Evolutionary conservation across 1,284 basidiomycete species (phyloP).

Genomic region (Leccinum fallax): DNA sequence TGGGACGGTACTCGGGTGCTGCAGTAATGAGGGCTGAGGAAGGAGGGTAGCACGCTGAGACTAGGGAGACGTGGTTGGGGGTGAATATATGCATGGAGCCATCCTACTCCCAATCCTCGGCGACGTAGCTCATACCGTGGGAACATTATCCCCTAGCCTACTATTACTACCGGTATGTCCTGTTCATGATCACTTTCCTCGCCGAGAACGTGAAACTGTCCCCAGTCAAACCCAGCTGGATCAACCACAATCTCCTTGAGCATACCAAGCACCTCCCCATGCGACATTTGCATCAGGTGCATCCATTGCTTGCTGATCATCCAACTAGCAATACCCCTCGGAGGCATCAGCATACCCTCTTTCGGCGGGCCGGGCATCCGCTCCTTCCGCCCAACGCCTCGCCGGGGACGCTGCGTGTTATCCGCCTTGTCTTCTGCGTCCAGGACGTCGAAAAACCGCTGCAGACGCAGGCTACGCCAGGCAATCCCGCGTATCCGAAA

Average conservation of each 20-base stretch:
- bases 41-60: constrained; percentile 90
- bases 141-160: constrained; percentile 10
- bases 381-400: constrained; percentile 55
- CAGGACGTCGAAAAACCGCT: constrained; percentile 57
- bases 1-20: constrained; percentile 81
- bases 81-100: constrained; percentile 63
- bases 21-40: constrained; percentile 76
- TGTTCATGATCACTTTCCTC: constrained; percentile 54
- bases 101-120: not conserved
- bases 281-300: constrained; percentile 38
- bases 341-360: constrained; percentile 61
- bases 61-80: constrained; percentile 84
- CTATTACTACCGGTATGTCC: not conserved
- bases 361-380: constrained; percentile 57
- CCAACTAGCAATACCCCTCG: constrained; percentile 64
- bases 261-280: constrained; percentile 48
- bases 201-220: constrained; percentile 48
- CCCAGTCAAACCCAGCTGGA: constrained; percentile 50
- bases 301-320: constrained; percentile 74
- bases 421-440: constrained; percentile 57
- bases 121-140: constrained; percentile 3
- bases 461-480: constrained; percentile 65
- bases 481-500: constrained; percentile 56
- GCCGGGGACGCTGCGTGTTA: constrained; percentile 50
- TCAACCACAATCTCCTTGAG: constrained; percentile 49